Conservation (phyloP, 768 basidiomycete genomes). For the Artomyces pyxidatus region DNA sequence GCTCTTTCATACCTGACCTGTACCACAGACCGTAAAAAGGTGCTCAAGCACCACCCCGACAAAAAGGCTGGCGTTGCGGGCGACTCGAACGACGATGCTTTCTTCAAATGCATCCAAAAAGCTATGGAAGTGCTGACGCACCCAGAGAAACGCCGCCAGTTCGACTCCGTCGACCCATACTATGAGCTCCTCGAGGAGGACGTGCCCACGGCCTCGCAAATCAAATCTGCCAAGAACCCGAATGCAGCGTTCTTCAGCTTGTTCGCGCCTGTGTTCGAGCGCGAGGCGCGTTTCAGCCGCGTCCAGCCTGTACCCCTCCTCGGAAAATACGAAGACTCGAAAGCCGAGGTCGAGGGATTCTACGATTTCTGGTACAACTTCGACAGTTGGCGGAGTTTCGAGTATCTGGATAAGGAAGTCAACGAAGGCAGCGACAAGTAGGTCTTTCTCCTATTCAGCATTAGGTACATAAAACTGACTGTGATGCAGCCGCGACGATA, state of each 20-base stretch:
- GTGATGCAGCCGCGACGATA: slow-evolving; percentile 80
- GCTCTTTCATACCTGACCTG: background rate
- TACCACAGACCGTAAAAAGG: slow-evolving; percentile 83
- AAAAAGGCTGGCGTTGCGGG: slow-evolving; percentile 74
- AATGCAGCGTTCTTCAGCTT: slow-evolving; percentile 62
- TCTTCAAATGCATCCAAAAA: slow-evolving; percentile 99
- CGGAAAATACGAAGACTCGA: slow-evolving; percentile 60
- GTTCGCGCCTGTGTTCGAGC: slow-evolving; percentile 78
- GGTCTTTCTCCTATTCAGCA: slow-evolving; percentile 16
- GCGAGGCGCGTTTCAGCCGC: slow-evolving; percentile 90
- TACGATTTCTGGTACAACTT: slow-evolving; percentile 99
- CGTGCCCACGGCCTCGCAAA: slow-evolving; percentile 54
- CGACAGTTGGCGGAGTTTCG: slow-evolving; percentile 96
- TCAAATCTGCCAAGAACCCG: slow-evolving; percentile 41
- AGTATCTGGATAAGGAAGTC: slow-evolving; percentile 96
- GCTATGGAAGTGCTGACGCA: slow-evolving; percentile 91
- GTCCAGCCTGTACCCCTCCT: slow-evolving; percentile 76
- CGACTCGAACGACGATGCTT: slow-evolving; percentile 90
- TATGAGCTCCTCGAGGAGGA: slow-evolving; percentile 72
- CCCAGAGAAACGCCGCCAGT: slow-evolving; percentile 83
- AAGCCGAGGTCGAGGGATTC: slow-evolving; percentile 82
- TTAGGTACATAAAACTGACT: background rate
- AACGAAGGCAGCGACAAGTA: slow-evolving; percentile 96
- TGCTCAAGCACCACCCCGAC: slow-evolving; percentile 95
- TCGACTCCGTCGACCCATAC: slow-evolving; percentile 89